Percentiles rank a stretch among this genome's conserved stretches.
Evolutionary conservation across 345 rosid genomes (phyloP).

Genomic region (Gossypium raimondii): DNA sequence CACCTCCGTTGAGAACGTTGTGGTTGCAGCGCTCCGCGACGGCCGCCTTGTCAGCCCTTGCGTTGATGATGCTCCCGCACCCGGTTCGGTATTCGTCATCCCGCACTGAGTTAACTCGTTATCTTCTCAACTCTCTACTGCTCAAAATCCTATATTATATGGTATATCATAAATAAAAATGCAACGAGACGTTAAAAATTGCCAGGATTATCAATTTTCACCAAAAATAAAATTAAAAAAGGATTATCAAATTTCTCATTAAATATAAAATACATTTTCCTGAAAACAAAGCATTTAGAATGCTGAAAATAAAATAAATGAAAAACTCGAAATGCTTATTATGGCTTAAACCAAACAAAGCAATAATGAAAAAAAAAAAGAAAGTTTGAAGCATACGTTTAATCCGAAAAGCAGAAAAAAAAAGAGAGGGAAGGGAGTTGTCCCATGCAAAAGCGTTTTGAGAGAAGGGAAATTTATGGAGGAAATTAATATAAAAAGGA

Average conservation of each 20-base stretch:
- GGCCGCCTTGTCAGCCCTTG: slow-evolving; percentile 65
- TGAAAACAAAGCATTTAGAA: too few relatives aligned
- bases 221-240: background rate
- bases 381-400: background rate
- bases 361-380: background rate
- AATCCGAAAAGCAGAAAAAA: background rate
- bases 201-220: too few relatives aligned
- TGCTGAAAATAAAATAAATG: too few relatives aligned
- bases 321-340: too few relatives aligned
- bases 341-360: background rate
- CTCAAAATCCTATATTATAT: background rate
- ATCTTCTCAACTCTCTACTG: background rate
- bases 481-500: background rate
- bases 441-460: background rate
- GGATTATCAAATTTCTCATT: too few relatives aligned
- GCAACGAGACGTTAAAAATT: background rate
- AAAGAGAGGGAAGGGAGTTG: background rate
- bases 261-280: too few relatives aligned
- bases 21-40: slow-evolving; percentile 75
- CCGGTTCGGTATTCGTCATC: slow-evolving; percentile 10
- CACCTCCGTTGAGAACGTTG: slow-evolving; percentile 79
- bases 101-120: background rate
- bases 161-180: background rate
- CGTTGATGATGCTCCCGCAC: slow-evolving; percentile 25
- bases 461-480: background rate